Evolutionary conservation across 2,329 filamentous ascomycete genomes (phyloP).

Genomic region (Truncatella angustata): DNA sequence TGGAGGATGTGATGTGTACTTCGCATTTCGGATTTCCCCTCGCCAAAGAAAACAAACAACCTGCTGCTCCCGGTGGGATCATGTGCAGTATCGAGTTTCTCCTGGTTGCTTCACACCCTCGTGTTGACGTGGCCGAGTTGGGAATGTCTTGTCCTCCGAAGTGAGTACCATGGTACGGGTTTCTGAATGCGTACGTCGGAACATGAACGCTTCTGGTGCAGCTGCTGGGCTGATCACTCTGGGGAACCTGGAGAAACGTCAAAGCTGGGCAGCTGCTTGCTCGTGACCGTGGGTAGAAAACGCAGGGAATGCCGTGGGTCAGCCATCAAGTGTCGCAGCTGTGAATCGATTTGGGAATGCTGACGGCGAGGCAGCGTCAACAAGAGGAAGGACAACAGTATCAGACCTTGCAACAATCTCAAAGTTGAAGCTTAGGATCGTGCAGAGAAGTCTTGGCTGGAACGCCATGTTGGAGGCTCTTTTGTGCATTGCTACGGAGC

Average conservation of each 20-base stretch:
- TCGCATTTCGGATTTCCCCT: background rate
- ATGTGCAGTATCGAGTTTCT: background rate
- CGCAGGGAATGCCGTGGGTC: background rate
- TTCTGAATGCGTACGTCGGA: background rate
- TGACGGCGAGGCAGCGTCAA: background rate
- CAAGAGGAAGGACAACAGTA: background rate
- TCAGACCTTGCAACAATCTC: background rate
- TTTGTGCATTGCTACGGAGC: background rate
- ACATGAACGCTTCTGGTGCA: background rate
- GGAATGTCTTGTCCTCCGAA: background rate
- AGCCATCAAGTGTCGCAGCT: slow-evolving; percentile 3
- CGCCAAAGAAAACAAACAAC: background rate
- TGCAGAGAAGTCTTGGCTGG: slow-evolving; percentile 5
- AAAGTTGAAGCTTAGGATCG: background rate
- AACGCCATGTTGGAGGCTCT: background rate
- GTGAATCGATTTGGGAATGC: background rate
- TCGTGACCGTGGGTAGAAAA: background rate
- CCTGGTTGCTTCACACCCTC: slow-evolving; percentile 6
- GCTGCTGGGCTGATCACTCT: background rate
- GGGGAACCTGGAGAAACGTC: background rate
- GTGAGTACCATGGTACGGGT: background rate
- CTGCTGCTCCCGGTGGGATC: background rate
- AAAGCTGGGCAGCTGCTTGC: background rate
- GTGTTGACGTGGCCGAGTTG: slow-evolving; percentile 4
- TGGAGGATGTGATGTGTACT: too few species aligned